Conservation (phyloP, 2,329 filamentous ascomycete genomes). For the Pestalotiopsis sp. region DNA sequence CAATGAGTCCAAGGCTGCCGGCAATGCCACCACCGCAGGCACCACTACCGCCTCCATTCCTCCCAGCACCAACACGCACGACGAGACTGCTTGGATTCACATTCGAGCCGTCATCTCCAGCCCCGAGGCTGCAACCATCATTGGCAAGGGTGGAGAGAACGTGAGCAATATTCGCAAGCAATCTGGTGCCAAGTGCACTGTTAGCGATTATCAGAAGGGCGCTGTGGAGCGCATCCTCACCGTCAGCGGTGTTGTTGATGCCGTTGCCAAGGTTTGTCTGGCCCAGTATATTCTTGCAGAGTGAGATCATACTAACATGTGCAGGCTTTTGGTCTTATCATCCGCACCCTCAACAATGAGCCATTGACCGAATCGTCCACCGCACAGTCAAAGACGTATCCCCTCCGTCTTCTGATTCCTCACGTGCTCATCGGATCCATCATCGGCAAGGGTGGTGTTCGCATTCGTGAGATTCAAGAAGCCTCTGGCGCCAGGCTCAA, state of each 20-base stretch:
- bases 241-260: constrained; percentile 94
- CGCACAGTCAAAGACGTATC: constrained; percentile 95
- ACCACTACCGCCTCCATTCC: constrained; percentile 40
- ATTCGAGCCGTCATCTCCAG: constrained; percentile 97
- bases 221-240: constrained; percentile 97
- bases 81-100: constrained; percentile 96
- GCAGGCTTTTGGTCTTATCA: constrained; percentile 95
- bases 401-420: constrained; percentile 90
- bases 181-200: constrained; percentile 97
- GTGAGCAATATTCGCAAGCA: constrained; percentile 94
- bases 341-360: constrained; percentile 97
- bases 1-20: constrained; percentile 55
- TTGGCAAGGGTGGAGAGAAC: constrained; percentile 98
- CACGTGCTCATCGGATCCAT: constrained; percentile 98
- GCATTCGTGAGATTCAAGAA: constrained; percentile 98
- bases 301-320: constrained; percentile 18
- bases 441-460: constrained; percentile 94
- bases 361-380: constrained; percentile 85
- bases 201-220: constrained; percentile 96
- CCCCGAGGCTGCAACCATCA: constrained; percentile 94
- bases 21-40: constrained; percentile 40
- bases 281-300: background rate
- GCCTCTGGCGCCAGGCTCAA: constrained; percentile 95
- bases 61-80: constrained; percentile 64
- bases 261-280: constrained; percentile 82